Conservation (phyloP, 768 basidiomycete genomes). For the Termitomyces sp. region DNA sequence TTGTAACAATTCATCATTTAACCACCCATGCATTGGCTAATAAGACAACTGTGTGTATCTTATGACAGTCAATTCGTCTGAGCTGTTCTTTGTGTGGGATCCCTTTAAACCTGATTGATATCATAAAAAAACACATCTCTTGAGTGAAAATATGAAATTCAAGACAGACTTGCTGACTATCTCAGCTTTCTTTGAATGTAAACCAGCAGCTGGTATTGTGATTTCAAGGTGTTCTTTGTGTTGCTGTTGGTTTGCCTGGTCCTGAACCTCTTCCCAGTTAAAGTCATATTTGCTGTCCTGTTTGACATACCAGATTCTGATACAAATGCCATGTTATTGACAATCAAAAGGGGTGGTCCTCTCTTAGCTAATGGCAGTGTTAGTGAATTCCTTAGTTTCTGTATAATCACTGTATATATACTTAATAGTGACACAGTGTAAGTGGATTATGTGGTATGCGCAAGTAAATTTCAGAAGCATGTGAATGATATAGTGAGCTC, state of each 20-base stretch:
- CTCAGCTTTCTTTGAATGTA: constrained; percentile 29
- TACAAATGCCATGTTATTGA: constrained; percentile 11
- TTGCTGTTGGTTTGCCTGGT: constrained; percentile 4
- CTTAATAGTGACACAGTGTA: no score
- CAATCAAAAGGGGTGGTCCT: neutral
- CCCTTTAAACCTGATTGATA: constrained; percentile 35
- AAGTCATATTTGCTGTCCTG: constrained; percentile 58
- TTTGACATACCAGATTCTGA: constrained; percentile 15
- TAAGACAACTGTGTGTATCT: constrained; percentile 81
- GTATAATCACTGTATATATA: no score
- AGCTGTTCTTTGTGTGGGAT: constrained; percentile 64
- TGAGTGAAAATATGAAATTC: neutral
- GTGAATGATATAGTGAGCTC: no score
- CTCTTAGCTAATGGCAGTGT: no score
- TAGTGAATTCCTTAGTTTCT: no score
- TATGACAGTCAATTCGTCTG: constrained; percentile 76
- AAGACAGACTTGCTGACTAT: constrained; percentile 41
- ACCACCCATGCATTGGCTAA: constrained; percentile 72
- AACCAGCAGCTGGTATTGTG: constrained; percentile 39
- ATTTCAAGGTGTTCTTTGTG: constrained; percentile 53
- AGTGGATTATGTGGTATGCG: no score
- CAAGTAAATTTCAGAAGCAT: no score
- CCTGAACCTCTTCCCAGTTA: constrained; percentile 74
- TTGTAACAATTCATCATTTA: constrained; percentile 79
- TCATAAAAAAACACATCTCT: constrained; percentile 14